Evolutionary conservation across 208 protist species (phyloP).

Genomic region (Trypanosoma lewisi): DNA sequence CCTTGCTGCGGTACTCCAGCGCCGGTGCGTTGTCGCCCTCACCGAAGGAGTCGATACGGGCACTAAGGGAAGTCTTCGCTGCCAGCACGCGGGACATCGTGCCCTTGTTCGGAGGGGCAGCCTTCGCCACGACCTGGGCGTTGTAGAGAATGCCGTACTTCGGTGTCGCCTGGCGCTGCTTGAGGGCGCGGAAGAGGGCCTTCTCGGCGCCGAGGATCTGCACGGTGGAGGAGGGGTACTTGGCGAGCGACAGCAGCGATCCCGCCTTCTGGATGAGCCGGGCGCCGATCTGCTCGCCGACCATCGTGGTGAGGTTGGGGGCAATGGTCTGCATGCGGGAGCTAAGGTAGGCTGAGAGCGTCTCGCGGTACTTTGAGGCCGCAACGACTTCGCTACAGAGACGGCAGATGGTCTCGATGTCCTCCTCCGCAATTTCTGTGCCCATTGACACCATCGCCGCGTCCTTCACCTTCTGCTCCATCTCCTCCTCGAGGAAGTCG

Average conservation of each 20-base stretch:
- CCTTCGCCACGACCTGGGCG: constrained; percentile 96
- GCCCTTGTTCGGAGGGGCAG: constrained; percentile 91
- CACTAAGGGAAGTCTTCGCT: constrained; percentile 97
- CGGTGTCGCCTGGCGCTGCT: constrained; percentile 98
- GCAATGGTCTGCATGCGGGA: constrained; percentile 98
- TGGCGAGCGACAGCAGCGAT: constrained; percentile 97
- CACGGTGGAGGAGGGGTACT: constrained; percentile 98
- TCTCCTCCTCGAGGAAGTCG: constrained; percentile 95
- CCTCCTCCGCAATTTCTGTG: constrained; percentile 96
- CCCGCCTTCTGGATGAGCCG: constrained; percentile 99
- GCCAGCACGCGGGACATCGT: constrained; percentile 97
- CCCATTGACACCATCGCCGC: constrained; percentile 99
- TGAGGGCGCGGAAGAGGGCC: constrained; percentile 97
- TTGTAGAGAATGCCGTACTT: constrained; percentile 99
- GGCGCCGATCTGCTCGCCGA: constrained; percentile 98
- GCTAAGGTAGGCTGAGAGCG: constrained; percentile 97
- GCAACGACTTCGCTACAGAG: constrained; percentile 93
- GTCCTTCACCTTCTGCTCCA: constrained; percentile 93
- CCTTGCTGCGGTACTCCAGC: constrained; percentile 90
- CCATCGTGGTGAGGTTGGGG: constrained; percentile 98
- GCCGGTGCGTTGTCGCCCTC: constrained; percentile 89
- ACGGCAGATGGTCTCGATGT: constrained; percentile 93
- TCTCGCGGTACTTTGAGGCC: constrained; percentile 93
- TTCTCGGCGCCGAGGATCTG: constrained; percentile 99
- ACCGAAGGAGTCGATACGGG: constrained; percentile 97